A percentile compares a stretch with the other conserved stretches of the same genome.
phyloP scores from a whole-genome alignment of 192 early-diverging fungal genomes.

The Powellomyces hirtus region DNA sequence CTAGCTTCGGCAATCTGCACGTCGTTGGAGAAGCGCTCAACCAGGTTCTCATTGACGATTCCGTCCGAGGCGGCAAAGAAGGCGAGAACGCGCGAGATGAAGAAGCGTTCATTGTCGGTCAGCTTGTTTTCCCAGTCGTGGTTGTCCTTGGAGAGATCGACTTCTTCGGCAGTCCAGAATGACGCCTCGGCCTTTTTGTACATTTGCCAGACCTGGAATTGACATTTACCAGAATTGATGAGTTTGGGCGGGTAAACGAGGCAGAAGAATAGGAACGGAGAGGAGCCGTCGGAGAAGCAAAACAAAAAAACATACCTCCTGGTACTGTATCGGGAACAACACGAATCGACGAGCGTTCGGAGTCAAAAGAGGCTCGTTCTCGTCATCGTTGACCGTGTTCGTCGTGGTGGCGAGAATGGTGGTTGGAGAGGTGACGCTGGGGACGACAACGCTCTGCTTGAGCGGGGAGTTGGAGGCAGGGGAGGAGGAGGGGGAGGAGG shows the following conservation, averaged over 20 bases:
- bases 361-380: slow-evolving; percentile 48
- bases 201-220: slow-evolving; percentile 79
- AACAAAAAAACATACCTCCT: slow-evolving; percentile 31
- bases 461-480: background rate
- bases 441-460: background rate
- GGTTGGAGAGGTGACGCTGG: background rate
- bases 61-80: slow-evolving; percentile 91
- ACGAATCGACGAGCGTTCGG: slow-evolving; percentile 42
- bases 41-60: slow-evolving; percentile 85
- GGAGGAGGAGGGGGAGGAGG: background rate
- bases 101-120: slow-evolving; percentile 76
- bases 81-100: slow-evolving; percentile 80
- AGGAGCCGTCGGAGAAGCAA: background rate
- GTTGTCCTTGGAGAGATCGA: slow-evolving; percentile 62
- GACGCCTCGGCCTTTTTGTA: slow-evolving; percentile 97
- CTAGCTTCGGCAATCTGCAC: slow-evolving; percentile 91
- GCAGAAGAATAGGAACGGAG: background rate
- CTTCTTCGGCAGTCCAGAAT: slow-evolving; percentile 97
- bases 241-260: background rate
- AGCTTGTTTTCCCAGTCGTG: slow-evolving; percentile 67
- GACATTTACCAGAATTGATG: background rate
- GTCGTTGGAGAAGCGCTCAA: slow-evolving; percentile 81
- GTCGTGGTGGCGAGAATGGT: background rate
- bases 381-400: background rate
- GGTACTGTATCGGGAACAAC: slow-evolving; percentile 55